phyloP scores from a whole-genome alignment of 129 eudicot species.

The Smallanthus sonchifolius region DNA sequence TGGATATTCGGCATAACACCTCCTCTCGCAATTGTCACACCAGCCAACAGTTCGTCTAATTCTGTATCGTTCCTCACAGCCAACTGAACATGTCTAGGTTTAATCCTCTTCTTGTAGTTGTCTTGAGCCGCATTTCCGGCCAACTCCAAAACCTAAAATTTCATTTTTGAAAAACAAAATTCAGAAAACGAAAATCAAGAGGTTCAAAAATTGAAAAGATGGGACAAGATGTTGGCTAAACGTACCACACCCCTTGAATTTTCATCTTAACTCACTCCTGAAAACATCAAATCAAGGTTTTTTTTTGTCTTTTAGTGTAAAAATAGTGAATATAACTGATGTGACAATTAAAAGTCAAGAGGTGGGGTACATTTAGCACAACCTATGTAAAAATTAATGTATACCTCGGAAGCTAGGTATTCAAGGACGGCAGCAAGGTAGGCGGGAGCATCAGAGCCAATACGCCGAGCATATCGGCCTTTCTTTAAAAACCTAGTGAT shows the following conservation, averaged over 20 bases:
- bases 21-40: slow-evolving; percentile 32
- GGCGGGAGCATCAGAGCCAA: not conserved
- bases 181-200: too few species aligned
- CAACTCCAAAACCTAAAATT: slow-evolving; percentile 22
- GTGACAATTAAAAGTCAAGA: too few species aligned
- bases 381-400: not conserved
- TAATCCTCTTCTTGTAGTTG: slow-evolving; percentile 24
- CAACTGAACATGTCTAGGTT: slow-evolving; percentile 34
- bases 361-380: too few species aligned
- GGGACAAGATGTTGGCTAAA: too few species aligned
- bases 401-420: slow-evolving; percentile 11
- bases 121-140: slow-evolving; percentile 30
- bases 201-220: too few species aligned
- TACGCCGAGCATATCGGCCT: not conserved
- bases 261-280: too few species aligned
- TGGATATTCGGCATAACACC: slow-evolving; percentile 24
- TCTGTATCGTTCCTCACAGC: slow-evolving; percentile 37
- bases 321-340: too few species aligned
- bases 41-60: slow-evolving; percentile 6
- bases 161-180: too few species aligned
- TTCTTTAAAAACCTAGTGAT: slow-evolving; percentile 1
- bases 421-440: not conserved
- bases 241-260: too few species aligned
- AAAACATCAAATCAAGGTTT: too few species aligned
- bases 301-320: too few species aligned